These are phyloP conservation scores for Dactylorhiza incarnata DNA, from an alignment of 106 monocot species.

Conservation along the genomic window DNA sequence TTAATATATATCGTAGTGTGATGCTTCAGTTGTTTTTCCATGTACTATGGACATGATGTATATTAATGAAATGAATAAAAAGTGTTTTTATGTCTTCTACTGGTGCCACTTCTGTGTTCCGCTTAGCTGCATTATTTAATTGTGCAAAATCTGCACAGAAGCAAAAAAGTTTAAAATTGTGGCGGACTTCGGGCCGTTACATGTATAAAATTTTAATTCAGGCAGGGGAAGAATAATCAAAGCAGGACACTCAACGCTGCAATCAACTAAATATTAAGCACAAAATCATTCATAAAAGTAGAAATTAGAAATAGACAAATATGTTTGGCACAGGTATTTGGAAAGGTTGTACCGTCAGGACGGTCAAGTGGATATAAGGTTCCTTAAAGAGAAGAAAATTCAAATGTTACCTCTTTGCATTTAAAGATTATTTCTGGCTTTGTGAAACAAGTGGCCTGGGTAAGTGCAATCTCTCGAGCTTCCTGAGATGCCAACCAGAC, in stretches of 20 bases:
- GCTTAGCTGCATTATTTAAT: no score
- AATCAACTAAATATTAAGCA: not conserved
- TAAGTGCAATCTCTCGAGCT: conserved; percentile 68
- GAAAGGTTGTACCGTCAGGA: not conserved
- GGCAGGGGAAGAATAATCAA: not conserved
- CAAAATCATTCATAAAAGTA: not conserved
- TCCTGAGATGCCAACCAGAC: conserved; percentile 38
- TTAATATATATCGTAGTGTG: no score
- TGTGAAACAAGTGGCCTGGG: conserved; percentile 25
- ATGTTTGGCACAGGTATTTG: not conserved
- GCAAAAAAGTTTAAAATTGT: no score
- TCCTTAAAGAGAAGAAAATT: not conserved
- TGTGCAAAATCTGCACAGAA: no score
- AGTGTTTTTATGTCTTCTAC: no score
- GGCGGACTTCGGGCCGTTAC: no score
- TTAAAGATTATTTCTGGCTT: conserved; percentile 63
- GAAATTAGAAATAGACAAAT: not conserved
- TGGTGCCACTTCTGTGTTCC: no score
- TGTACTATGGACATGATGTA: no score
- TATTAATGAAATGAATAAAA: no score
- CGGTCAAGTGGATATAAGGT: not conserved
- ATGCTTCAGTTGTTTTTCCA: no score
- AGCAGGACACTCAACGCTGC: not conserved
- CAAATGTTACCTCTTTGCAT: conserved; percentile 74
- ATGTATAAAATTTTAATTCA: not conserved